A percentile compares a stretch with the other conserved stretches of the same genome.
phyloP scores from a whole-genome alignment of 257 asterid species.

The Solanum paucissectum region DNA sequence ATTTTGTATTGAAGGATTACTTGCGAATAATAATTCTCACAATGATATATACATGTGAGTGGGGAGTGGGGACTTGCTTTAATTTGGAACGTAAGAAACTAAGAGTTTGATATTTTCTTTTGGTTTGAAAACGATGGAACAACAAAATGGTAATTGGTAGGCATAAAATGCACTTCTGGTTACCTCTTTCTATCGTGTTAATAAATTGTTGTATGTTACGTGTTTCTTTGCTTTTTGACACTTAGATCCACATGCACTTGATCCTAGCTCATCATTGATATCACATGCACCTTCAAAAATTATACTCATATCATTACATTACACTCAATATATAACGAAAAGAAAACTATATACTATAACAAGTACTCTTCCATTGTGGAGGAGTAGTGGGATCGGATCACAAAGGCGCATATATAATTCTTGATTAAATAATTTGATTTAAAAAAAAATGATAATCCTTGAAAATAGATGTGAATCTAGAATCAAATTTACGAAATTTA shows the following conservation, averaged over 20 bases:
- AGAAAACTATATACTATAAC: background rate
- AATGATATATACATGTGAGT: background rate
- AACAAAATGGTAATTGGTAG: background rate
- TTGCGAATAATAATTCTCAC: background rate
- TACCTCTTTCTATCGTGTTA: background rate
- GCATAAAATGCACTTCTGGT: background rate
- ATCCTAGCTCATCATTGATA: background rate
- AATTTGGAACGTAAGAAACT: background rate
- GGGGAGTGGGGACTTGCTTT: background rate
- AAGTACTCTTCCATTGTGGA: background rate
- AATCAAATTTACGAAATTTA: background rate
- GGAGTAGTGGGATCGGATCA: background rate
- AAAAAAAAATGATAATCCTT: background rate
- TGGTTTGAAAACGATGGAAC: background rate
- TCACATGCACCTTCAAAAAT: background rate
- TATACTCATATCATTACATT: background rate
- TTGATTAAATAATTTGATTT: background rate
- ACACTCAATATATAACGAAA: background rate
- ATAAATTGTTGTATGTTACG: background rate
- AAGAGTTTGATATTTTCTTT: background rate
- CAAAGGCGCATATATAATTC: background rate
- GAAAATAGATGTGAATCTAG: background rate
- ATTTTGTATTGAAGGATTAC: background rate
- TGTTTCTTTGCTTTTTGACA: background rate
- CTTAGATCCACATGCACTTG: constrained; percentile 12